Evolutionary conservation across 1,284 basidiomycete genomes (phyloP), one percentile per base, ranked within the genome.

Genomic region (Marasmius sp.): DNA sequence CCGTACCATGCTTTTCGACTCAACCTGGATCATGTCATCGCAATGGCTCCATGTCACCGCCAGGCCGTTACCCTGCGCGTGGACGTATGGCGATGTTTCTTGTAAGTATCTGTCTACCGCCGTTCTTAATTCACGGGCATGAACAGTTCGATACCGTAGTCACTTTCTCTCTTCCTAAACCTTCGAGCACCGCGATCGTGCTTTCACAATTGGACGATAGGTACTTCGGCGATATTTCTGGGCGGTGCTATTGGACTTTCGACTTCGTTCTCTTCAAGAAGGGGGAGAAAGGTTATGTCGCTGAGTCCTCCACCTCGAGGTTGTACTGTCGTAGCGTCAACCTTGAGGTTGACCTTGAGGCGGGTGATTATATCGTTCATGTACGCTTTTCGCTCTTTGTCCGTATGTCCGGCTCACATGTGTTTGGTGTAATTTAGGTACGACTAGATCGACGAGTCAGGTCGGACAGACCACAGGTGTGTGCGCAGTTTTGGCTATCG

Each of bases 31-130:
- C 12, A 77, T 82, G 74, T 78, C 78, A 10, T 80, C 78, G 14
- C 74, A 81, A 34, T 84, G 83, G 82, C 65, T 84, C 3, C 71
- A 75, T 11, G 77, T 81, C 6, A 71, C 72, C 4, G 62, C 74
- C 3, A 71, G 74, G 10, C 72, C 75, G 0, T 70, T 76, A 9
- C 72, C 74, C 3, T 74, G 74, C 53, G 75, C 77, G 4, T 82
- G 80, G 78, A 73, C 78, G 9, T 82, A 75, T 59, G 83, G 82
- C 6, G 81, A 84, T 63, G 74, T 83, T 8, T 79, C 77, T 27
- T 84, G 81, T 83, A 67, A 63, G 79, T 66, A 7, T 16, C 11
- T 16, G n/a, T 45, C 50, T 22, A 36, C 12, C 20, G 12, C 36
- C 57, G 53, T 27, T 56, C 36, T 58, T 43, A 20, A 37, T 10